These are phyloP conservation scores for Stachybotrys echinatus DNA, from an alignment of 2,329 filamentous ascomycete species.

Conservation along the genomic window DNA sequence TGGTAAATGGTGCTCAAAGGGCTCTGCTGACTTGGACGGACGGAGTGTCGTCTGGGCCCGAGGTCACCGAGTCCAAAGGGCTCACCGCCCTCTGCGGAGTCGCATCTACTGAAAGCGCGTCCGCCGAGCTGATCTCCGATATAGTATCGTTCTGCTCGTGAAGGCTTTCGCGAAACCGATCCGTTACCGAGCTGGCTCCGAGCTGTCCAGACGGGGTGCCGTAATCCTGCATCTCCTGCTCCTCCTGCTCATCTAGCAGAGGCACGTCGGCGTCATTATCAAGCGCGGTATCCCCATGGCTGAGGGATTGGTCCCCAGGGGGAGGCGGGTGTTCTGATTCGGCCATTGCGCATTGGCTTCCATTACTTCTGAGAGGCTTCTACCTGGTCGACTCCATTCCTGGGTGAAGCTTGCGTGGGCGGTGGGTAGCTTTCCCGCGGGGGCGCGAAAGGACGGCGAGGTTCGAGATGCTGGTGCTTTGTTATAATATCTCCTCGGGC, in stretches of 20 bases:
- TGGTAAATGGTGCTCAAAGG: background rate
- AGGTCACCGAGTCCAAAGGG: constrained; percentile 62
- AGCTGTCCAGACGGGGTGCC: constrained; percentile 11
- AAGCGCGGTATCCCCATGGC: constrained; percentile 33
- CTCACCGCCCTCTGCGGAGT: constrained; percentile 55
- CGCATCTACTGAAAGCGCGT: constrained; percentile 40
- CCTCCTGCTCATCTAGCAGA: constrained; percentile 3
- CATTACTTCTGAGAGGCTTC: constrained; percentile 27
- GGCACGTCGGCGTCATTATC: constrained; percentile 12
- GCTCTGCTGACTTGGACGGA: constrained; percentile 62
- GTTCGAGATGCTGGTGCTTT: background rate
- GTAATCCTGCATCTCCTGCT: constrained; percentile 13
- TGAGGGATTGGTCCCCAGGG: constrained; percentile 30
- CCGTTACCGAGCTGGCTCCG: constrained; percentile 22
- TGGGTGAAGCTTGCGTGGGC: background rate
- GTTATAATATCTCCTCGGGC: too few relatives aligned
- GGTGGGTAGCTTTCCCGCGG: constrained; percentile 3
- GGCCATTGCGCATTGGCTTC: constrained; percentile 39
- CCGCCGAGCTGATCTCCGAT: constrained; percentile 49
- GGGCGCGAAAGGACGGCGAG: background rate
- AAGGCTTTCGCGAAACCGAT: constrained; percentile 40
- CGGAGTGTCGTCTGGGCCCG: constrained; percentile 76
- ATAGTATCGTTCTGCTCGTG: constrained; percentile 35
- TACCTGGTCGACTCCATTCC: constrained; percentile 20
- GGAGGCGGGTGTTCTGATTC: constrained; percentile 41